Evolutionary conservation across 371 early-diverging fungal genomes (phyloP), one percentile per base, ranked within the genome.

Genomic region (Encephalitozoon intestinalis): DNA sequence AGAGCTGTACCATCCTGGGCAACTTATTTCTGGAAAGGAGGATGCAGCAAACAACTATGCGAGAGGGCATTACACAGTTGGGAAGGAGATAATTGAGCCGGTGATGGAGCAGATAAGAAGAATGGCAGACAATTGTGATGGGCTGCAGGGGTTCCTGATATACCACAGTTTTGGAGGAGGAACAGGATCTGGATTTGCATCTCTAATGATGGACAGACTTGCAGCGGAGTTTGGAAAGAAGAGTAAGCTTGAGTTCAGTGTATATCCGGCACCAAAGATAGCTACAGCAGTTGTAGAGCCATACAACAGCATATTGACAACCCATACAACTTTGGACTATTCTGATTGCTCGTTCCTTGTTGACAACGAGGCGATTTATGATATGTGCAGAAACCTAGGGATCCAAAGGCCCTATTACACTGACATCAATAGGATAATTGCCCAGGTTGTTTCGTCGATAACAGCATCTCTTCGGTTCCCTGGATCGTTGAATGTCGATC

Each of bases 21-120:
- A 93, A 88, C 88, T 97, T 82, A 94, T 97, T 87, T 90, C 90
- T 76, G 96, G 96, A 82, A 94, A 95, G 89, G 95, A 95, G 86
- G 96, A 95, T 87, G 97, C 97, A 39, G 97, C 95, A 83, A 95
- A 97, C 89, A 95, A 95, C 91, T 97, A 95, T 85, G 97, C 97
- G 64, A 91, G 95, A 89, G 97, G 97, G 83, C 94, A 97, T 88
- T 97, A 95, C 89, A 95, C 97, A 67, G 90, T 94, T 76, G 97
- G 97, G 74, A 94, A 94, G 89, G 94, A 94, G 85, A 90, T 94
- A 64, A 91, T 95, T 74, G 97, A 96, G 87, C 85, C 88, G 63
- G 94, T 93, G 65, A 88, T 95, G 69, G 95, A 96, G 85, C 91
- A 94, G 81, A 91, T 96, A 86, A 90, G 95, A 84, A 93, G 91